Evolutionary conservation across 1,284 basidiomycete species (phyloP).

Genomic region (Rhodofomes roseus): DNA sequence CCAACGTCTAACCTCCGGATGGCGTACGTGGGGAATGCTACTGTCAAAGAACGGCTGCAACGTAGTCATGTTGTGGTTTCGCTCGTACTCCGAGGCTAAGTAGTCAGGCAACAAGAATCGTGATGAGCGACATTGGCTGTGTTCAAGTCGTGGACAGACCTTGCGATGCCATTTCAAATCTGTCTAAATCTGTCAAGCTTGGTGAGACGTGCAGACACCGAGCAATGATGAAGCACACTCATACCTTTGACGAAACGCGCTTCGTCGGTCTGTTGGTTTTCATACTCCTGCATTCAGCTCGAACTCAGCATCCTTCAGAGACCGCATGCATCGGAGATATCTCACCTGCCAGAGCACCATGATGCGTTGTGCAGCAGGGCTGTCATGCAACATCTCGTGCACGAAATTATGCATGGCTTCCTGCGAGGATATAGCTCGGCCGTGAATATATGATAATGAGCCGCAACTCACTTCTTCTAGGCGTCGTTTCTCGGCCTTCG

Average conservation of each 20-base stretch:
- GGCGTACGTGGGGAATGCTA: slow-evolving; percentile 68
- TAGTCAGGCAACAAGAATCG: background rate
- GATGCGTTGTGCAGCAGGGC: slow-evolving; percentile 76
- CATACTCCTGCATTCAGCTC: slow-evolving; percentile 71
- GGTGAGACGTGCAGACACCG: background rate
- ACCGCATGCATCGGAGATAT: background rate
- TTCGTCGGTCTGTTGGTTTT: slow-evolving; percentile 77
- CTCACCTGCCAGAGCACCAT: slow-evolving; percentile 76
- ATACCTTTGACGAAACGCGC: slow-evolving; percentile 90
- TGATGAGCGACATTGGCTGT: background rate
- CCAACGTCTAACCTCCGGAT: slow-evolving; percentile 78
- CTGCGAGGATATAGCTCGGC: slow-evolving; percentile 33
- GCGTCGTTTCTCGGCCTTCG: slow-evolving; percentile 75
- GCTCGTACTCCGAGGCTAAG: slow-evolving; percentile 72
- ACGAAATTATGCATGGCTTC: slow-evolving; percentile 92
- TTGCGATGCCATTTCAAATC: slow-evolving; percentile 90
- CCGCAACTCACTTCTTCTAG: slow-evolving; percentile 61
- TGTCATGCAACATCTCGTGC: slow-evolving; percentile 84
- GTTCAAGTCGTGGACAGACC: slow-evolving; percentile 35
- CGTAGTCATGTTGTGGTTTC: slow-evolving; percentile 36
- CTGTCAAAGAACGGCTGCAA: slow-evolving; percentile 75
- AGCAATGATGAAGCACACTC: slow-evolving; percentile 8
- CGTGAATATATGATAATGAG: background rate
- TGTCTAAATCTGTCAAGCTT: slow-evolving; percentile 69
- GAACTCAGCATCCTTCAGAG: background rate